These are phyloP conservation scores for Cydonia oblonga DNA, from an alignment of 331 rosid species.

Conservation along the genomic window DNA sequence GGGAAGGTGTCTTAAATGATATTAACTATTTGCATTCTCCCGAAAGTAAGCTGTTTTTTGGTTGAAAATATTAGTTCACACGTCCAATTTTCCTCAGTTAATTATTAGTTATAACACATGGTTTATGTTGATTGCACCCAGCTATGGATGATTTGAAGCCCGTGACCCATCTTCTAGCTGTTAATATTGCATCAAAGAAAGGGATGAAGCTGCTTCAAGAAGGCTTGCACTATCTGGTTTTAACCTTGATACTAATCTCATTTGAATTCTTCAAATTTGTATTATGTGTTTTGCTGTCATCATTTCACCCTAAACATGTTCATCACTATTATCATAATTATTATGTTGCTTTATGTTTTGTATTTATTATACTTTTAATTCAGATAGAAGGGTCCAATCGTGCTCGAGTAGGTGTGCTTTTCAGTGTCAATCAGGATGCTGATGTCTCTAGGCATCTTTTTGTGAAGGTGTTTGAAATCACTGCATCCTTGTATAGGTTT, in stretches of 20 bases:
- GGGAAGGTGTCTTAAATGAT: slow-evolving; percentile 38
- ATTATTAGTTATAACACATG: slow-evolving; percentile 17
- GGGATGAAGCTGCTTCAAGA: slow-evolving; percentile 72
- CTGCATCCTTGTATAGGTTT: slow-evolving; percentile 68
- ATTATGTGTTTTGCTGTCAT: neutral
- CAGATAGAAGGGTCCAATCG: slow-evolving; percentile 60
- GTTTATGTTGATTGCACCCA: slow-evolving; percentile 25
- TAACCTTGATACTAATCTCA: slow-evolving; percentile 10
- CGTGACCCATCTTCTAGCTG: slow-evolving; percentile 79
- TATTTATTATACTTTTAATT: slow-evolving; percentile 4
- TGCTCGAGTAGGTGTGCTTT: slow-evolving; percentile 75
- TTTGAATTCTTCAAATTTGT: slow-evolving; percentile 5
- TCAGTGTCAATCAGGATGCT: slow-evolving; percentile 44
- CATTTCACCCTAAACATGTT: slow-evolving; percentile 1
- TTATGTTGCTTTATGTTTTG: neutral
- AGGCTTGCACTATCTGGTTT: slow-evolving; percentile 79
- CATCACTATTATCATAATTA: slow-evolving; percentile 5
- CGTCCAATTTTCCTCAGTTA: neutral
- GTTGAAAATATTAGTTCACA: slow-evolving; percentile 13
- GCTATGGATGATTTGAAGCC: slow-evolving; percentile 88
- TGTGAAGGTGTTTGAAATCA: slow-evolving; percentile 54
- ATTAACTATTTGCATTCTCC: slow-evolving; percentile 70
- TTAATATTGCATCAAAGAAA: slow-evolving; percentile 54
- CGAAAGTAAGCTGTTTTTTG: slow-evolving; percentile 56
- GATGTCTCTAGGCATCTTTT: slow-evolving; percentile 44